Evolutionary conservation across 1,139 yeast species (phyloP), one percentile per base, ranked within the genome.

Genomic region (Suhomyces atakaporum): DNA sequence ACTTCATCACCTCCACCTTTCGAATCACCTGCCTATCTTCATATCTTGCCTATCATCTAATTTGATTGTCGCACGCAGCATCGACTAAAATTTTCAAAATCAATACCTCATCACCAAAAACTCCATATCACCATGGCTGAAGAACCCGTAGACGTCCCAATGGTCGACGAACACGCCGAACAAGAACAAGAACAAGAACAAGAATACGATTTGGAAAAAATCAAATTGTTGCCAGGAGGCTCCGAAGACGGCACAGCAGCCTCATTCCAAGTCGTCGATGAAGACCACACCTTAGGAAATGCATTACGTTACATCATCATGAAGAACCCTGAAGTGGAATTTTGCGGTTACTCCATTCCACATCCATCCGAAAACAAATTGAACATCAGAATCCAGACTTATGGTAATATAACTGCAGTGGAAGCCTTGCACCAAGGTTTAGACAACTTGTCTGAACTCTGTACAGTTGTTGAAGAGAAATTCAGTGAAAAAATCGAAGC

Each of bases 291-390:
- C 1, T 66, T 92, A 39, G 98, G 97, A 16, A 92, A 92, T 58
- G 86, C 97, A 4, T 75, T 92, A 42, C 81, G 97, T 59, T 90
- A 89, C 62, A 80, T 92, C 56, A 88, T 92, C 52, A 89, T 92
- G 96, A 90, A 90, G 66, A 92, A 92, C 65, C 96, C 97, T 25
- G 95, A 89, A 50, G 97, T 92, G 22, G 98, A 92, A 57, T 92
- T 94, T 62, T 92, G 97, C 58, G 98, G 98, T 40, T 92, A 92
- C 66, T 87, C 97, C 33, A 94, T 92, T 46, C 98, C 98, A n/a
- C 98, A 92, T 64, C 98, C 98, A 19, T 87, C 96, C 23, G 98
- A 94, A 63, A 77, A 88, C 43, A 84, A 86, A 52, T 69, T 92
- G 65, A 89, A 94, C 66, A 61, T 92, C 40, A 80, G 98, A 65